Conservation (phyloP, 352 stramenopile genomes). For the Peronospora destructor region DNA sequence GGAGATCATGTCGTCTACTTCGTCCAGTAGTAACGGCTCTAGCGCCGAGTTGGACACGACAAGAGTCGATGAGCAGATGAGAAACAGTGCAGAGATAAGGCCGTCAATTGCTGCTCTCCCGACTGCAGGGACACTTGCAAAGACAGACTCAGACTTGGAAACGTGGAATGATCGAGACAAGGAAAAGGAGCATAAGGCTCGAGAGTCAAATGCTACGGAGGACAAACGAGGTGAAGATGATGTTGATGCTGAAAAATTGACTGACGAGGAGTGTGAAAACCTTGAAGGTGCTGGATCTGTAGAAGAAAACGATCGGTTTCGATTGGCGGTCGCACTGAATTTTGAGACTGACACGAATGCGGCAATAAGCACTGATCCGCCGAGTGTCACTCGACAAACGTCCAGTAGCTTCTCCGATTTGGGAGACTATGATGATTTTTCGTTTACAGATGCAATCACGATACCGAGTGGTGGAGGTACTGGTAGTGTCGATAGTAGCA, state of each 20-base stretch:
- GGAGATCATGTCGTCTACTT: constrained; percentile 45
- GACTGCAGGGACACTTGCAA: constrained; percentile 24
- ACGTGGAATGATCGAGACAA: constrained; percentile 19
- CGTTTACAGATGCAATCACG: constrained; percentile 51
- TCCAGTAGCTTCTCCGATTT: constrained; percentile 85
- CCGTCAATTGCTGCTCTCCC: constrained; percentile 4
- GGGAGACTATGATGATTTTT: constrained; percentile 80
- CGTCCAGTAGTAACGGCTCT: constrained; percentile 53
- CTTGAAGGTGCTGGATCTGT: constrained; percentile 14
- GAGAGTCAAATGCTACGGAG: constrained; percentile 8
- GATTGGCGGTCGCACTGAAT: constrained; percentile 53
- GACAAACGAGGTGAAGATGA: constrained; percentile 11
- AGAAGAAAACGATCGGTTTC: constrained; percentile 31
- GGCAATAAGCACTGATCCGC: constrained; percentile 25
- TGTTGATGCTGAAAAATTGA: constrained; percentile 7
- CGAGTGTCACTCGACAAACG: constrained; percentile 62
- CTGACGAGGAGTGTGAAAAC: constrained; percentile 27
- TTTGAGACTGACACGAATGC: constrained; percentile 54
- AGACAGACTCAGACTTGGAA: constrained; percentile 32
- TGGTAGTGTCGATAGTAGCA: constrained; percentile 27
- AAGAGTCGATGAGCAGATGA: neutral
- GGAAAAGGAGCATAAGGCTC: constrained; percentile 12
- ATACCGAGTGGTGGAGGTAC: constrained; percentile 28
- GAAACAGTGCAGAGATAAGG: constrained; percentile 2
- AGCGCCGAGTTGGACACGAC: constrained; percentile 21